Conservation (phyloP, 2,329 filamentous ascomycete genomes). For the Talaromyces sp. region DNA sequence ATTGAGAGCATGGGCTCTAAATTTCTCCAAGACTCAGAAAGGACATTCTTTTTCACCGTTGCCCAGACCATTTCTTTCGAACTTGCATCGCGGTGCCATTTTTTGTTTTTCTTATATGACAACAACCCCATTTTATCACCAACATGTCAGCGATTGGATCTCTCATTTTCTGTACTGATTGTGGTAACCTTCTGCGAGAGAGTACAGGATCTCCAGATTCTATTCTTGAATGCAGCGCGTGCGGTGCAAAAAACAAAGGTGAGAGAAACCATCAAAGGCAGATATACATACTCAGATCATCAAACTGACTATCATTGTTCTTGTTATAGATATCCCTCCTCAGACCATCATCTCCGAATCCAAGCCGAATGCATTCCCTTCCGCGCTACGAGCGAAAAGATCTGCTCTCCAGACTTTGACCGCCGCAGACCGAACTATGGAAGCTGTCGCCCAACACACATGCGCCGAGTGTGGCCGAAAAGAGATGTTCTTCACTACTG, state of each 20-base stretch:
- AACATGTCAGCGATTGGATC: slow-evolving; percentile 85
- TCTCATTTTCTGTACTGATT: slow-evolving; percentile 87
- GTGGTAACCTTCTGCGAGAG: slow-evolving; percentile 82
- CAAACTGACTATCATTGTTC: background rate
- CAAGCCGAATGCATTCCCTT: slow-evolving; percentile 89
- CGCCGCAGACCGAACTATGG: slow-evolving; percentile 71
- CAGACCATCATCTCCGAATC: slow-evolving; percentile 77
- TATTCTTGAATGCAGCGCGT: slow-evolving; percentile 77
- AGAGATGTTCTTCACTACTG: slow-evolving; percentile 79
- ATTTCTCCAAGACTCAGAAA: slow-evolving; percentile 6
- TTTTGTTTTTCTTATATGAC: background rate
- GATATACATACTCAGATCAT: background rate
- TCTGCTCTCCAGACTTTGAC: slow-evolving; percentile 83
- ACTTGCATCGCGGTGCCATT: background rate
- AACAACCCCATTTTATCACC: background rate
- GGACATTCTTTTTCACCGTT: background rate
- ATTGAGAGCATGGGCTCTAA: slow-evolving; percentile 5
- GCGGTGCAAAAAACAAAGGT: slow-evolving; percentile 83
- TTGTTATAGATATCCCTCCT: slow-evolving; percentile 63
- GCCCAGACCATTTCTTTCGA: background rate
- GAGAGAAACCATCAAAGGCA: slow-evolving; percentile 17
- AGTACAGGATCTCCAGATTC: slow-evolving; percentile 74
- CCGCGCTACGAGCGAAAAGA: slow-evolving; percentile 75
- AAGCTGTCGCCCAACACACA: slow-evolving; percentile 63
- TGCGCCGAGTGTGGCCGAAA: slow-evolving; percentile 79